These are phyloP conservation scores for Teratosphaeria pseudoeucalypti DNA, from an alignment of 2,329 filamentous ascomycete genomes.

Conservation along the genomic window DNA sequence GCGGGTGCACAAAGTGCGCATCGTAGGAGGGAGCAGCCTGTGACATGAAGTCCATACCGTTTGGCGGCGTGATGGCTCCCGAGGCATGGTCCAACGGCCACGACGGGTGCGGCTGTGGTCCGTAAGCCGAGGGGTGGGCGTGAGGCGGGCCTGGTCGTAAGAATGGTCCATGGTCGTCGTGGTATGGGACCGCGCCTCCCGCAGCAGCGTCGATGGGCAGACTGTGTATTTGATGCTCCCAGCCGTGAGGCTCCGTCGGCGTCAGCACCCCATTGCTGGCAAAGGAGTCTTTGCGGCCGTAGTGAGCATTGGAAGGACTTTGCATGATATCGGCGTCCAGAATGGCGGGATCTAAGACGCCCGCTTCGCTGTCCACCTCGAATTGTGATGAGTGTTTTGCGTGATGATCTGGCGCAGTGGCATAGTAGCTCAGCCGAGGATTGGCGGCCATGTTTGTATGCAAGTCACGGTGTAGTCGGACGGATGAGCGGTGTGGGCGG, in stretches of 20 bases:
- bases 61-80: constrained; percentile 62
- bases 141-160: constrained; percentile 29
- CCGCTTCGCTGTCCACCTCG: constrained; percentile 16
- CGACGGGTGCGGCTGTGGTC: constrained; percentile 35
- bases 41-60: constrained; percentile 55
- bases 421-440: constrained; percentile 16
- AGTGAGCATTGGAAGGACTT: constrained; percentile 15
- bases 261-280: constrained; percentile 23
- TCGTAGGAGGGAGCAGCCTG: constrained; percentile 33
- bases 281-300: constrained; percentile 24
- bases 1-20: constrained; percentile 13
- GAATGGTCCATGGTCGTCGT: constrained; percentile 16
- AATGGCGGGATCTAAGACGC: constrained; percentile 20
- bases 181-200: constrained; percentile 11
- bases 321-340: constrained; percentile 24
- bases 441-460: constrained; percentile 20
- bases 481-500: constrained; percentile 19
- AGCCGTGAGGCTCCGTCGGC: constrained; percentile 18
- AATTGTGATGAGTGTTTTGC: constrained; percentile 12
- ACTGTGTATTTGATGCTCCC: constrained; percentile 21
- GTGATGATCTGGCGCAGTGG: constrained; percentile 10
- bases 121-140: constrained; percentile 52
- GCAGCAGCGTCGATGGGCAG: constrained; percentile 13
- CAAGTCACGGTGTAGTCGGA: constrained; percentile 9
- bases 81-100: constrained; percentile 57